These are phyloP conservation scores for Corchorus olitorius DNA, from an alignment of 345 rosid species.

Conservation along the genomic window DNA sequence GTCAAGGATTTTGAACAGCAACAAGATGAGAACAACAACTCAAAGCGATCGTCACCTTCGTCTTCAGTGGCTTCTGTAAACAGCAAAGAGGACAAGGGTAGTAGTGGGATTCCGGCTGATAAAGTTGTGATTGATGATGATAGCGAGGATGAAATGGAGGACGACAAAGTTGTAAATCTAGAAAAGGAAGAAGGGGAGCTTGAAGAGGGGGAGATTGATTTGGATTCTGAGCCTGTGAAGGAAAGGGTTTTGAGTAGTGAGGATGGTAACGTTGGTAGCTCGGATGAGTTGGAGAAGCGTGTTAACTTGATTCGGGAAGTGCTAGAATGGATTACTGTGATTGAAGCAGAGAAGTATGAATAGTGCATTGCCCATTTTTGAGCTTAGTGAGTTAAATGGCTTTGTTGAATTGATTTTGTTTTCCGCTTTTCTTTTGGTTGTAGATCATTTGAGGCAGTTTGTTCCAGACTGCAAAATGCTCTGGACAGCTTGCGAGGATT, in stretches of 20 bases:
- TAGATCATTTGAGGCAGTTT: slow-evolving; percentile 73
- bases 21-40: slow-evolving; percentile 35
- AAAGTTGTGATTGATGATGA: slow-evolving; percentile 64
- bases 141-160: slow-evolving; percentile 53
- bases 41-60: slow-evolving; percentile 39
- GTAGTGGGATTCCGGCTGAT: slow-evolving; percentile 21
- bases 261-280: slow-evolving; percentile 25
- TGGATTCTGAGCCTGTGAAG: slow-evolving; percentile 31
- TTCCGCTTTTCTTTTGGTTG: slow-evolving; percentile 31
- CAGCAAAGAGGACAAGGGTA: slow-evolving; percentile 31
- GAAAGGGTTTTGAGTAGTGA: slow-evolving; percentile 25
- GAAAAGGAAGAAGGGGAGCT: slow-evolving; percentile 94
- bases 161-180: slow-evolving; percentile 15
- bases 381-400: background rate
- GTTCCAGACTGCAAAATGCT: slow-evolving; percentile 56
- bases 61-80: slow-evolving; percentile 46
- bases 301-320: slow-evolving; percentile 51
- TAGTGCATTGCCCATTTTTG: slow-evolving; percentile 10
- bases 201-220: slow-evolving; percentile 98
- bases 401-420: slow-evolving; percentile 22
- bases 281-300: slow-evolving; percentile 42
- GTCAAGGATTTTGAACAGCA: slow-evolving; percentile 47
- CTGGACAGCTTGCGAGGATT: slow-evolving; percentile 66
- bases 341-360: slow-evolving; percentile 74
- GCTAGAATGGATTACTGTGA: slow-evolving; percentile 56